These are phyloP conservation scores for Hygrophorus pudorinus DNA, from an alignment of 768 basidiomycete species.

Conservation along the genomic window DNA sequence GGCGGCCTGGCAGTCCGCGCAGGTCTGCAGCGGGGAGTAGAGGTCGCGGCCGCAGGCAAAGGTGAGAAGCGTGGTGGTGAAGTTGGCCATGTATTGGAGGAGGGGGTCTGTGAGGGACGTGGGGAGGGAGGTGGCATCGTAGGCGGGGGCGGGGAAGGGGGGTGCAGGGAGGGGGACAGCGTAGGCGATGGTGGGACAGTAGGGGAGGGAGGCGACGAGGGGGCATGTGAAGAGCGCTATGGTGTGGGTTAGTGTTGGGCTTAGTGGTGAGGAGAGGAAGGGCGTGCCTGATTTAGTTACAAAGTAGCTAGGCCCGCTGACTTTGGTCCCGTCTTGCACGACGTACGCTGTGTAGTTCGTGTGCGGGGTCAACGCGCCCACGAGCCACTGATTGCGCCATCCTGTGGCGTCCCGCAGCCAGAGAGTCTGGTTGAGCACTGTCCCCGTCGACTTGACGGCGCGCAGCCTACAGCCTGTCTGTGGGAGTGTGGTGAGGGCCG, in stretches of 20 bases:
- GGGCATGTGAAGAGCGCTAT: slow-evolving; percentile 60
- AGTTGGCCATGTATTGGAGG: slow-evolving; percentile 55
- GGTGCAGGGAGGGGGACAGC: slow-evolving; percentile 56
- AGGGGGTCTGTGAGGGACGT: slow-evolving; percentile 37
- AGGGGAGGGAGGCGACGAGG: slow-evolving; percentile 61
- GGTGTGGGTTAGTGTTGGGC: not conserved
- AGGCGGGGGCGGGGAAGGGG: slow-evolving; percentile 27
- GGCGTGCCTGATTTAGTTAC: slow-evolving; percentile 58
- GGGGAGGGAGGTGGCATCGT: slow-evolving; percentile 46
- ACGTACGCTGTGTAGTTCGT: slow-evolving; percentile 79
- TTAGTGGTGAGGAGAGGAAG: not conserved
- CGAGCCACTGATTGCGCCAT: slow-evolving; percentile 60
- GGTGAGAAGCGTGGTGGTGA: slow-evolving; percentile 61
- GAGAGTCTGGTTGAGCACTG: slow-evolving; percentile 31
- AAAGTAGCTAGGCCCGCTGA: slow-evolving; percentile 63
- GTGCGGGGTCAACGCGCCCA: slow-evolving; percentile 44
- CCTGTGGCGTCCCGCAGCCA: slow-evolving; percentile 53
- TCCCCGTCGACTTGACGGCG: slow-evolving; percentile 25
- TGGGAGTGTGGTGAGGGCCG: slow-evolving; percentile 29
- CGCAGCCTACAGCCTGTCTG: slow-evolving; percentile 55
- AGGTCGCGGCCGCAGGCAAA: slow-evolving; percentile 71
- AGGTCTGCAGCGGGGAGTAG: slow-evolving; percentile 72
- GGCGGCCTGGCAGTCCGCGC: slow-evolving; percentile 60
- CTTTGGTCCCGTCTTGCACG: slow-evolving; percentile 41
- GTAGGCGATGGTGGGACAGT: slow-evolving; percentile 63